Evolutionary conservation across 2,329 filamentous ascomycete genomes (phyloP).

Genomic region (Esteya vermicola): DNA sequence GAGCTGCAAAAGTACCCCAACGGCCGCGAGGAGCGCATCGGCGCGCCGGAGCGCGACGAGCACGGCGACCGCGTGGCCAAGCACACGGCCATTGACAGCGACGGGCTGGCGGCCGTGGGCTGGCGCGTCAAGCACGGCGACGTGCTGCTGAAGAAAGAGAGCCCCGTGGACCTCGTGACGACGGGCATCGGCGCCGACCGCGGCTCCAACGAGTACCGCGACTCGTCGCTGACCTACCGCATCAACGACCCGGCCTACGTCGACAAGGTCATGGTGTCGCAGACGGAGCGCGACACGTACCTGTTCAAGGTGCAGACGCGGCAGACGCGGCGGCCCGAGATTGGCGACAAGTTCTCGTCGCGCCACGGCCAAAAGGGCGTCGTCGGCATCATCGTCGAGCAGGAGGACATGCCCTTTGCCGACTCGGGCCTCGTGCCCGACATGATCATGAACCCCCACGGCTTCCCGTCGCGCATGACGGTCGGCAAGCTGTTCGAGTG

Average conservation of each 20-base stretch:
- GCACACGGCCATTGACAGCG: slow-evolving; percentile 61
- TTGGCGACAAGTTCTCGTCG: slow-evolving; percentile 97
- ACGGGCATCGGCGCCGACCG: slow-evolving; percentile 57
- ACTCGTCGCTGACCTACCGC: slow-evolving; percentile 63
- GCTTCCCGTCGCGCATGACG: slow-evolving; percentile 99
- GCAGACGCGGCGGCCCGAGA: slow-evolving; percentile 88
- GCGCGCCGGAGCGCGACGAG: slow-evolving; percentile 45
- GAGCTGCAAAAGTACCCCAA: slow-evolving; percentile 84
- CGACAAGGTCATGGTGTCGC: slow-evolving; percentile 90
- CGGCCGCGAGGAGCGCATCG: slow-evolving; percentile 53
- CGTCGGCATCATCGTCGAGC: slow-evolving; percentile 88
- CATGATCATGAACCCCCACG: slow-evolving; percentile 99
- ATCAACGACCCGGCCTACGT: slow-evolving; percentile 77
- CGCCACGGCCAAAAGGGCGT: slow-evolving; percentile 98
- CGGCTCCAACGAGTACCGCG: slow-evolving; percentile 48
- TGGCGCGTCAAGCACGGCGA: slow-evolving; percentile 65
- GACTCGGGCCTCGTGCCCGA: slow-evolving; percentile 86
- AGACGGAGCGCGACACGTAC: slow-evolving; percentile 72
- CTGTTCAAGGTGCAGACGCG: slow-evolving; percentile 90
- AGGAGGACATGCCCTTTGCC: slow-evolving; percentile 93
- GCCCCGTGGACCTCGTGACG: slow-evolving; percentile 62
- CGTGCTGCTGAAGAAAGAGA: slow-evolving; percentile 81
- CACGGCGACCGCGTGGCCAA: slow-evolving; percentile 51
- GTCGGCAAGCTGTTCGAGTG: slow-evolving; percentile 96
- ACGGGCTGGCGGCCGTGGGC: slow-evolving; percentile 81